phyloP scores from a whole-genome alignment of 208 protist genomes.

The Angomonas deanei region DNA sequence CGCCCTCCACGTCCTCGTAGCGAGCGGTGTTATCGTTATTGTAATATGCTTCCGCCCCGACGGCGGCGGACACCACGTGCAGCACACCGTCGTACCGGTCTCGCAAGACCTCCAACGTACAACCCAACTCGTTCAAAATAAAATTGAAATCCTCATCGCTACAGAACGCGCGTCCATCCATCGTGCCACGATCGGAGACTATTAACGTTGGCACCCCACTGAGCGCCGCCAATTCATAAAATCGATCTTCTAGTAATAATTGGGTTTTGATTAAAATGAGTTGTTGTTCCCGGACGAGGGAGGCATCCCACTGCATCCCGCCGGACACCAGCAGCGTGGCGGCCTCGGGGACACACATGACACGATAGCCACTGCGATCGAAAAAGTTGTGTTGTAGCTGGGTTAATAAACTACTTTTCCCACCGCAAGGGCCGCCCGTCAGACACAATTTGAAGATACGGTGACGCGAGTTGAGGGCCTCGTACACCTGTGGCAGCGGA shows the following conservation, averaged over 20 bases:
- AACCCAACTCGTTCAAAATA: constrained; percentile 36
- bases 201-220: constrained; percentile 33
- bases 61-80: constrained; percentile 75
- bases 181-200: constrained; percentile 76
- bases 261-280: constrained; percentile 56
- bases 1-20: constrained; percentile 75
- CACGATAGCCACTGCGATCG: constrained; percentile 55
- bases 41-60: constrained; percentile 74
- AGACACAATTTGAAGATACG: constrained; percentile 62
- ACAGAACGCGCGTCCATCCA: constrained; percentile 83
- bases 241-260: constrained; percentile 70
- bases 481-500: constrained; percentile 33
- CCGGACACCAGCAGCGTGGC: constrained; percentile 70
- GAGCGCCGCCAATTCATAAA: constrained; percentile 54
- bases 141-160: constrained; percentile 43
- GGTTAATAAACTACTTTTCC: constrained; percentile 74
- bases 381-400: constrained; percentile 56
- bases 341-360: constrained; percentile 78
- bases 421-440: constrained; percentile 78
- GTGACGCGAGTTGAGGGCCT: constrained; percentile 41
- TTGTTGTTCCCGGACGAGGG: constrained; percentile 50
- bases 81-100: constrained; percentile 84
- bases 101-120: constrained; percentile 48
- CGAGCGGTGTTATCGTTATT: constrained; percentile 72
- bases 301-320: constrained; percentile 59